A percentile compares a stretch with the other conserved stretches of the same genome.
phyloP scores from a whole-genome alignment of 441 rosid genomes.

The Arabidopsis hybrid region DNA sequence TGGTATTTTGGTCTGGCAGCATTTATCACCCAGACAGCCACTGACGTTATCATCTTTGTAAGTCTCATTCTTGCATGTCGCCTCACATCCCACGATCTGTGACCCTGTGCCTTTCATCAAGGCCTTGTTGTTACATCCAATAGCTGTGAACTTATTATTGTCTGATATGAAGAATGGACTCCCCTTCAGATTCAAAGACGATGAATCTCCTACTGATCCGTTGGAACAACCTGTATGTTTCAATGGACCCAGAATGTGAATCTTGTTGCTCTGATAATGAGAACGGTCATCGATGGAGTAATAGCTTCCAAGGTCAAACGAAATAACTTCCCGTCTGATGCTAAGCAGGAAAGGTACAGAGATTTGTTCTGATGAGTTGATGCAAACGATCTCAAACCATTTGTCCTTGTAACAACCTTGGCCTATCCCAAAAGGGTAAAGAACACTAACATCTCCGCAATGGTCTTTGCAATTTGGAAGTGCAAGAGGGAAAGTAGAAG shows the following conservation, averaged over 20 bases:
- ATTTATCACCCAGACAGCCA: conserved; percentile 28
- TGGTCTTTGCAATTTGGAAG: conserved; percentile 22
- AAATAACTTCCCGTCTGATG: not conserved
- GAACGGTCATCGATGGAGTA: not conserved
- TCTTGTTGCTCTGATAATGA: not conserved
- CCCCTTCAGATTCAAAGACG: not conserved
- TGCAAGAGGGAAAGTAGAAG: conserved; percentile 7
- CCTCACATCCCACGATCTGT: conserved; percentile 33
- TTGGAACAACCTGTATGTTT: not conserved
- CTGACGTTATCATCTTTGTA: not conserved
- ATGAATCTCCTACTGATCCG: not conserved
- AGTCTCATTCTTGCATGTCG: conserved; percentile 13
- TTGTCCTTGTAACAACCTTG: conserved; percentile 30
- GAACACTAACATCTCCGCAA: conserved; percentile 41
- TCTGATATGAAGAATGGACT: conserved; percentile 44
- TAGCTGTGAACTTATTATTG: conserved; percentile 39
- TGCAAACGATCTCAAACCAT: conserved; percentile 39
- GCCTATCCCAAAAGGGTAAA: conserved; percentile 51
- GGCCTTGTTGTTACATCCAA: conserved; percentile 53
- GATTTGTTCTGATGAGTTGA: not conserved
- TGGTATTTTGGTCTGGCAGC: conserved; percentile 30
- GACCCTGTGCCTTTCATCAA: conserved; percentile 10
- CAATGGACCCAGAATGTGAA: conserved; percentile 30
- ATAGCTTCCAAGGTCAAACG: conserved; percentile 13
- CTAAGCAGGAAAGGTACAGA: not conserved